These are phyloP conservation scores for Escallonia herrerae DNA, from an alignment of 129 eudicot species.

Conservation along the genomic window DNA sequence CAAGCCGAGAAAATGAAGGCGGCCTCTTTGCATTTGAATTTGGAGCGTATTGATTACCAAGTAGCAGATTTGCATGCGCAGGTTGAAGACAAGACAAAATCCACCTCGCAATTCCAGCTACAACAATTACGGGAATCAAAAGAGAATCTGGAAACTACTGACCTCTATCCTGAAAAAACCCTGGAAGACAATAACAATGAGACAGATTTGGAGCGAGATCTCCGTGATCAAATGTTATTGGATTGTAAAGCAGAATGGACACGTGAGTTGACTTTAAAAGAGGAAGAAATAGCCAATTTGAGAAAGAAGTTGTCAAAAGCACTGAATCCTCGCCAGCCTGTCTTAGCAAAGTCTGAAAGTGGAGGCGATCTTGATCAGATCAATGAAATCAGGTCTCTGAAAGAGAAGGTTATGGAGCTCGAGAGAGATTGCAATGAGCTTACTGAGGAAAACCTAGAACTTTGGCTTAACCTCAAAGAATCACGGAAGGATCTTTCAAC, in stretches of 20 bases:
- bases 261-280: constrained; percentile 29
- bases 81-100: constrained; percentile 12
- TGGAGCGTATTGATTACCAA: background rate
- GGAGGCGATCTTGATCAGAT: constrained; percentile 24
- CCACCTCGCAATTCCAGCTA: constrained; percentile 24
- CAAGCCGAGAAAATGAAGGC: constrained; percentile 7
- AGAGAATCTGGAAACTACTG: constrained; percentile 27
- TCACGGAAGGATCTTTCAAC: constrained; percentile 18
- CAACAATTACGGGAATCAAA: constrained; percentile 37
- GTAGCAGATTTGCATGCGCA: constrained; percentile 4
- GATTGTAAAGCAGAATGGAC: constrained; percentile 41
- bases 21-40: background rate
- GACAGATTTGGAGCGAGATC: constrained; percentile 20
- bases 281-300: constrained; percentile 34
- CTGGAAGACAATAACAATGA: constrained; percentile 35
- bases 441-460: constrained; percentile 56
- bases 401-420: constrained; percentile 46
- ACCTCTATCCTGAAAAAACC: constrained; percentile 22
- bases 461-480: constrained; percentile 39
- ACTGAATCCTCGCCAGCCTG: constrained; percentile 14
- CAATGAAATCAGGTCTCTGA: constrained; percentile 28
- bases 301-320: constrained; percentile 41
- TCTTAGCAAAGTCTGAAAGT: constrained; percentile 21
- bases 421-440: constrained; percentile 60
- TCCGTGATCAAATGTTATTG: constrained; percentile 23